Conservation (phyloP, 371 early-diverging fungal species). For the Syncephalis plumigaleata region DNA sequence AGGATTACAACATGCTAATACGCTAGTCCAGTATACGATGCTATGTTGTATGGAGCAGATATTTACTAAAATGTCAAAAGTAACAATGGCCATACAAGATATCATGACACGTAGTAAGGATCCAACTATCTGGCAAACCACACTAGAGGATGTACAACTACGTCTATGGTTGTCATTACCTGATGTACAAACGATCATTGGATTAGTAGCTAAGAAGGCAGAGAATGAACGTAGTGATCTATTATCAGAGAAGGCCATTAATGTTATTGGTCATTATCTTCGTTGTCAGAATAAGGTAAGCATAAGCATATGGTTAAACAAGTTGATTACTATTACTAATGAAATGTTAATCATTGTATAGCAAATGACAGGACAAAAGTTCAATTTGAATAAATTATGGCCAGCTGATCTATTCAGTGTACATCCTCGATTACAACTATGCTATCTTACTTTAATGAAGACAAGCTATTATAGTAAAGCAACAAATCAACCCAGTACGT, state of each 20-base stretch:
- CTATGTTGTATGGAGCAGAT: conserved; percentile 31
- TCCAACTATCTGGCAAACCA: conserved; percentile 6
- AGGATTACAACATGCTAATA: conserved; percentile 47
- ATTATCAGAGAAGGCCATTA: conserved; percentile 13
- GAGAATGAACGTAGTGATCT: conserved; percentile 11
- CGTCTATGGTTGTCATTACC: conserved; percentile 2
- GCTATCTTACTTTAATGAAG: conserved; percentile 36
- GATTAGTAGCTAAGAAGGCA: conserved; percentile 6
- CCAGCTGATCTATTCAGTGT: conserved; percentile 36
- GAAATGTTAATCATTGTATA: conserved; percentile 36
- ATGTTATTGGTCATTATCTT: background rate
- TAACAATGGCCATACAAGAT: conserved; percentile 5
- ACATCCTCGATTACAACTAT: conserved; percentile 3
- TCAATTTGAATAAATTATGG: conserved; percentile 58
- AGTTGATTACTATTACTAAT: conserved; percentile 6
- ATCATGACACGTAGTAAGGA: conserved; percentile 5
- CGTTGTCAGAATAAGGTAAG: conserved; percentile 12
- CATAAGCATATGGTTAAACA: conserved; percentile 9
- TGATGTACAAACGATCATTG: background rate
- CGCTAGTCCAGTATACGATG: conserved; percentile 44
- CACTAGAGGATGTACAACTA: background rate
- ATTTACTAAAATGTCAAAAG: conserved; percentile 41
- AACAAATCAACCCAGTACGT: conserved; percentile 26
- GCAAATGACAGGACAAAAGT: conserved; percentile 39
- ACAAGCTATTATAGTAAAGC: conserved; percentile 46